Percentiles rank a stretch among this genome's conserved stretches.
Evolutionary conservation across 1,284 basidiomycete species (phyloP).

Genomic region (Rhodotorula mucilaginosa): DNA sequence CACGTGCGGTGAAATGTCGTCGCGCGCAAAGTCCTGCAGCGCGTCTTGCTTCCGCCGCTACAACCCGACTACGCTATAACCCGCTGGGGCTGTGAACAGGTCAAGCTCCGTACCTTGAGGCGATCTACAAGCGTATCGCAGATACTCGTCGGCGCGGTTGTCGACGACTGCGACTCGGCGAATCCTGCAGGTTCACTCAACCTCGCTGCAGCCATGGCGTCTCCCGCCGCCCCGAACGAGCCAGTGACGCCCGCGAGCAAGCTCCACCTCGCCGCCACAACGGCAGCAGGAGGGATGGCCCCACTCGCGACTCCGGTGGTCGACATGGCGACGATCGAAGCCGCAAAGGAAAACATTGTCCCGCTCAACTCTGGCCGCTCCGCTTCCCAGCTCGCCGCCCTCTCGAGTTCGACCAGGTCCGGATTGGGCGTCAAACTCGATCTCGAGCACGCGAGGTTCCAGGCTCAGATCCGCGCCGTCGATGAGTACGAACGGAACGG

Average conservation of each 20-base stretch:
- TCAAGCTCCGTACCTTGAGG: not conserved
- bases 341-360: slow-evolving; percentile 62
- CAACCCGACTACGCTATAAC: too few species aligned
- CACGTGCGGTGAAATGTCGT: not conserved
- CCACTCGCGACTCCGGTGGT: slow-evolving; percentile 18
- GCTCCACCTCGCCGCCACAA: too few species aligned
- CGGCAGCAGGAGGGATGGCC: not conserved
- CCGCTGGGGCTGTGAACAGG: not conserved
- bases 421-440: slow-evolving; percentile 51
- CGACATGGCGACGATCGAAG: slow-evolving; percentile 51
- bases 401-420: slow-evolving; percentile 50
- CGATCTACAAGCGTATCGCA: not conserved
- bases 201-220: not conserved
- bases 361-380: slow-evolving; percentile 57
- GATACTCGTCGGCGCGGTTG: too few species aligned
- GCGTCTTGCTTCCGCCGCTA: too few species aligned
- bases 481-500: slow-evolving; percentile 43
- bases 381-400: slow-evolving; percentile 56
- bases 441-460: slow-evolving; percentile 51
- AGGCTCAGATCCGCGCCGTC: slow-evolving; percentile 50
- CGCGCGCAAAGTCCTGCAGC: not conserved
- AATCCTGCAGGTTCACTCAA: not conserved
- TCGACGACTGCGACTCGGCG: too few species aligned
- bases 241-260: not conserved
- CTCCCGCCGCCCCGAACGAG: not conserved